Evolutionary conservation across 495 filamentous ascomycete species (phyloP).

Genomic region (Apiosordaria backusii): DNA sequence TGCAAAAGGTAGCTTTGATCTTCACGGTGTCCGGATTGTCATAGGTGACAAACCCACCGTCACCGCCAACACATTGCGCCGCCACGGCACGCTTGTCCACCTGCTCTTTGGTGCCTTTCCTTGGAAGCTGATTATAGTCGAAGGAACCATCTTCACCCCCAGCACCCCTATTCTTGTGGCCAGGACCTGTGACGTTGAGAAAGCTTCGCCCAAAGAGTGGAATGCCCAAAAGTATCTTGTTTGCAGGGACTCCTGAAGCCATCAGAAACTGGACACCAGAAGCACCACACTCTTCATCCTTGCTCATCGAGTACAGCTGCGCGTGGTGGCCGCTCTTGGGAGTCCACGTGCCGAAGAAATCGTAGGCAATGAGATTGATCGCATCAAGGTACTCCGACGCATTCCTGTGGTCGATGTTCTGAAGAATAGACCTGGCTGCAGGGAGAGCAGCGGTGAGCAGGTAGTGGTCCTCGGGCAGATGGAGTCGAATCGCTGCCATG

Average conservation of each 20-base stretch:
- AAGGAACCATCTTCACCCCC: constrained; percentile 80
- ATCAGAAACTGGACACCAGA: constrained; percentile 64
- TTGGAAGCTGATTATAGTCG: constrained; percentile 74
- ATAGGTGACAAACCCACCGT: constrained; percentile 84
- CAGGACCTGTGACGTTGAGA: constrained; percentile 59
- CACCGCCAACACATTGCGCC: constrained; percentile 73
- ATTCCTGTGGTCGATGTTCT: constrained; percentile 67
- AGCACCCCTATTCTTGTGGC: constrained; percentile 58
- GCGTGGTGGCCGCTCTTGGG: constrained; percentile 70
- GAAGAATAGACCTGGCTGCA: constrained; percentile 68
- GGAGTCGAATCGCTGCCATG: constrained; percentile 63
- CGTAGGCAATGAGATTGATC: constrained; percentile 82
- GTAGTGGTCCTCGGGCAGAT: constrained; percentile 70
- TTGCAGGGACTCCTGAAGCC: constrained; percentile 61
- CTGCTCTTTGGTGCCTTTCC: constrained; percentile 64
- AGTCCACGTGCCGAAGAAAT: constrained; percentile 81
- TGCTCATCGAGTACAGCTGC: constrained; percentile 64
- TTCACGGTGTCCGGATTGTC: constrained; percentile 82
- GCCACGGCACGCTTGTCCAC: constrained; percentile 64
- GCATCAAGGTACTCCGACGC: constrained; percentile 68
- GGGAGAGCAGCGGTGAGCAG: constrained; percentile 78
- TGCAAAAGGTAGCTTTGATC: constrained; percentile 79
- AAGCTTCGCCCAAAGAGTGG: constrained; percentile 83
- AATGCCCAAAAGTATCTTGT: constrained; percentile 76
- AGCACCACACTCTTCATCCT: constrained; percentile 59